Base-by-base conservation (phyloP, 108 stramenopile species). In the Cyclotella choctawhatcheeana region DNA sequence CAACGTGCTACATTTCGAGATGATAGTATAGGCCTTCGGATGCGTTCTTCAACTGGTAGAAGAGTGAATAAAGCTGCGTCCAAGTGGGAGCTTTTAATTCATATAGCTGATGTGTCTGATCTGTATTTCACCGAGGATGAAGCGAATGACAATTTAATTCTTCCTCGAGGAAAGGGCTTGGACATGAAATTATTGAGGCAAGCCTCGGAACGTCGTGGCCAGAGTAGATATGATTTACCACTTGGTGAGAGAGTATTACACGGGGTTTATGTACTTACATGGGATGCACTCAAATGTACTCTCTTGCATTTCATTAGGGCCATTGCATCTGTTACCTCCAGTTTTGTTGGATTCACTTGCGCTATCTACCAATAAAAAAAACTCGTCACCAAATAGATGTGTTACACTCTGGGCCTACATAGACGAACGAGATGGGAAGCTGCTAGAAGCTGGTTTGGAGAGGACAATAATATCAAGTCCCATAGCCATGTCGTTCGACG, bases 371-470 rank as follows among this genome's bases (percentile, higher is more conserved):
- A 81, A 65, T 55, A 22, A 65, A 35, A 68, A 71, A 6, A 29
- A 67, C 3, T 52, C 73, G 25, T n/a, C n/a, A n/a, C 51, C 60
- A 14, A 91, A 91, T 70, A 77, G 85, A 40, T 90, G 91, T 54
- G 91, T 96, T 17, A 91, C 91, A 3, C 48, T 96, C 1, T 93
- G 92, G 92, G 95, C 82, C 1, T 96, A 93, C 72, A 85, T 96
- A 52, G 95, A 96, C 59, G 89, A 90, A 55, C 58, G 74, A 64
- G 77, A 78, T 30, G 95, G 95, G 14, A 88, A 81, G 37, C 26
- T 93, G 0, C 55, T 93, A 5, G 95, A 96, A 37, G 87, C 91
- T 27, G 91, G 95, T 13, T 55, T 96, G 54, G 95, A 96, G 51
- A 69, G 92, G 37, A 85, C 85, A 21, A 47, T 93, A 18, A 88